A percentile compares a stretch with the other conserved stretches of the same genome.
These are phyloP conservation scores for Mycena metata DNA, from an alignment of 768 basidiomycete species.

Conservation along the genomic window DNA sequence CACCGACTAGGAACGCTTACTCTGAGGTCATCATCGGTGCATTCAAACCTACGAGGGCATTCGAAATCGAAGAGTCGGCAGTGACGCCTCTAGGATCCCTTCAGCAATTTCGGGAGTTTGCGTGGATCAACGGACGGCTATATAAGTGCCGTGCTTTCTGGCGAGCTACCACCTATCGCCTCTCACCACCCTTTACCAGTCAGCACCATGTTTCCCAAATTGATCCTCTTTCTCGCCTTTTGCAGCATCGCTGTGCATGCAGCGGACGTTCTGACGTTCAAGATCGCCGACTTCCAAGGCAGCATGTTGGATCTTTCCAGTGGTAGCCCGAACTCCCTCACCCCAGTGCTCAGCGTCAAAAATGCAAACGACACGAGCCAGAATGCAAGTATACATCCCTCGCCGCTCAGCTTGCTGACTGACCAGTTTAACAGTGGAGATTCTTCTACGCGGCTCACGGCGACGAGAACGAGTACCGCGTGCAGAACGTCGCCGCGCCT, in stretches of 20 bases:
- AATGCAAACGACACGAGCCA: background rate
- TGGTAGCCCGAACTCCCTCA: background rate
- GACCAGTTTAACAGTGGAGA: background rate
- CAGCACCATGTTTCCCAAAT: slow-evolving; percentile 6
- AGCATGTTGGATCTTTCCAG: slow-evolving; percentile 1
- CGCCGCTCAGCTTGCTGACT: background rate
- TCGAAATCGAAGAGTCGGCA: no score
- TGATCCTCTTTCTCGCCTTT: background rate
- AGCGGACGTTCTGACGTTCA: slow-evolving; percentile 14
- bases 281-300: slow-evolving; percentile 21
- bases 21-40: no score
- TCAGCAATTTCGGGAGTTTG: no score
- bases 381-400: background rate
- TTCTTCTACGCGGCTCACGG: slow-evolving; percentile 19
- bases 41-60: no score
- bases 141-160: no score
- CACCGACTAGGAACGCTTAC: no score
- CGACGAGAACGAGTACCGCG: slow-evolving; percentile 11
- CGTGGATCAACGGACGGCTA: no score
- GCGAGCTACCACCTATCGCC: no score
- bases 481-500: background rate
- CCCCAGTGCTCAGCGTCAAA: background rate
- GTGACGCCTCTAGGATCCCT: no score
- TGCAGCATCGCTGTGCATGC: background rate
- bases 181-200: no score